These are phyloP conservation scores for Mycena belliarum DNA, from an alignment of 768 basidiomycete genomes.

Conservation along the genomic window DNA sequence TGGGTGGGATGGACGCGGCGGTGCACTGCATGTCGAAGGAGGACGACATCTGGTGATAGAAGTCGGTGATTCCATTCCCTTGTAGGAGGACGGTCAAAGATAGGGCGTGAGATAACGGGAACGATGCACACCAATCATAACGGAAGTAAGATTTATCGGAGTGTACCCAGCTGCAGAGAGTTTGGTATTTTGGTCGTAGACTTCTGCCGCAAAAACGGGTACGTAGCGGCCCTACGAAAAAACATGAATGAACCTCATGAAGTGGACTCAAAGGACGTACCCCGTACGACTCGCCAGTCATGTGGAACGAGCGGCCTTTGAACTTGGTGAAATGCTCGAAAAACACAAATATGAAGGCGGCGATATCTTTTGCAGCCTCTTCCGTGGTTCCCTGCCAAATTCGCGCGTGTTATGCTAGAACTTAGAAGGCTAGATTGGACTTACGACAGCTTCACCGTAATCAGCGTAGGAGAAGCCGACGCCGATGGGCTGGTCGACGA, in stretches of 20 bases:
- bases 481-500: constrained; percentile 63
- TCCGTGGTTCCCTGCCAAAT: not conserved
- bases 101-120: not conserved
- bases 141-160: constrained; percentile 50
- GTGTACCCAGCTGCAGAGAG: constrained; percentile 43
- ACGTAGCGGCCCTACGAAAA: constrained; percentile 51
- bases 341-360: constrained; percentile 70
- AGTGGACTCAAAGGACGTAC: constrained; percentile 34
- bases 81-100: constrained; percentile 1
- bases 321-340: constrained; percentile 74
- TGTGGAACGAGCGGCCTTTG: constrained; percentile 64
- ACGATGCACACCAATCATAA: constrained; percentile 44
- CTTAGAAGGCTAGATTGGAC: not conserved
- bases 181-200: constrained; percentile 48
- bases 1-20: constrained; percentile 38
- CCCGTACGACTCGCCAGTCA: constrained; percentile 60
- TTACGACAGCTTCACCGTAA: constrained; percentile 55
- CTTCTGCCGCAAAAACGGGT: constrained; percentile 48
- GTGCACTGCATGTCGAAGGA: constrained; percentile 52
- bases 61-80: constrained; percentile 49
- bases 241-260: too few relatives aligned
- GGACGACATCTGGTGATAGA: constrained; percentile 36
- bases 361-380: constrained; percentile 35
- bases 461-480: constrained; percentile 68
- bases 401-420: not conserved